These are phyloP conservation scores for Plasmodium gallinaceum DNA, from an alignment of 169 alveolate species.

Conservation along the genomic window DNA sequence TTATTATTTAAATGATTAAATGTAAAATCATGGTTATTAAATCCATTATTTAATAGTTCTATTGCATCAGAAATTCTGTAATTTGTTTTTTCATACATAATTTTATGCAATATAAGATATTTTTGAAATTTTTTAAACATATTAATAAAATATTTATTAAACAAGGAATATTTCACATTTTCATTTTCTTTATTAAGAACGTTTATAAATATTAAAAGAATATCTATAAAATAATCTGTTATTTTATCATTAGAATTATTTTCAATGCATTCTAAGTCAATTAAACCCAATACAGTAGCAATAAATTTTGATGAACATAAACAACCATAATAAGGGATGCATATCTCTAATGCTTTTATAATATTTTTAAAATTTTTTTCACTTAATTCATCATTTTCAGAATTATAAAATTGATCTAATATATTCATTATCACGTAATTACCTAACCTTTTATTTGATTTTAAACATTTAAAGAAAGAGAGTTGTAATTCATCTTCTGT, in stretches of 20 bases:
- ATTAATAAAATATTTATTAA: constrained; percentile 1
- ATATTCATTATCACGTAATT: constrained; percentile 33
- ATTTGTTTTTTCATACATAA: background rate
- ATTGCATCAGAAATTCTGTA: background rate
- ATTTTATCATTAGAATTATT: constrained; percentile 34
- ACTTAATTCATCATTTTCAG: constrained; percentile 49
- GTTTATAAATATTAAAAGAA: constrained; percentile 26
- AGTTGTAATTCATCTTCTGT: constrained; percentile 40
- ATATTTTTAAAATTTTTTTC: constrained; percentile 39
- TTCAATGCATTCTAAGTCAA: constrained; percentile 59
- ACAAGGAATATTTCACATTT: background rate
- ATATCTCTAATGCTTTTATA: constrained; percentile 20
- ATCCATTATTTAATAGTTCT: background rate
- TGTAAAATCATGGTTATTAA: no score
- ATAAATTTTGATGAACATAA: constrained; percentile 23
- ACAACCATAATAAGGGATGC: constrained; percentile 50
- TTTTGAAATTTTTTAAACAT: constrained; percentile 26
- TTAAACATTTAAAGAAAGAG: constrained; percentile 29
- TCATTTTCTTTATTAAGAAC: constrained; percentile 22
- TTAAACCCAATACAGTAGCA: constrained; percentile 37
- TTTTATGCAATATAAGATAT: constrained; percentile 30
- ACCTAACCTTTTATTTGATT: constrained; percentile 49
- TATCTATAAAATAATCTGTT: constrained; percentile 21
- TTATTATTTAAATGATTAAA: no score
- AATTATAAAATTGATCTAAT: constrained; percentile 41